A percentile compares a stretch with the other conserved stretches of the same genome.
phyloP scores from a whole-genome alignment of 192 early-diverging fungal genomes.

The Podila epigama region DNA sequence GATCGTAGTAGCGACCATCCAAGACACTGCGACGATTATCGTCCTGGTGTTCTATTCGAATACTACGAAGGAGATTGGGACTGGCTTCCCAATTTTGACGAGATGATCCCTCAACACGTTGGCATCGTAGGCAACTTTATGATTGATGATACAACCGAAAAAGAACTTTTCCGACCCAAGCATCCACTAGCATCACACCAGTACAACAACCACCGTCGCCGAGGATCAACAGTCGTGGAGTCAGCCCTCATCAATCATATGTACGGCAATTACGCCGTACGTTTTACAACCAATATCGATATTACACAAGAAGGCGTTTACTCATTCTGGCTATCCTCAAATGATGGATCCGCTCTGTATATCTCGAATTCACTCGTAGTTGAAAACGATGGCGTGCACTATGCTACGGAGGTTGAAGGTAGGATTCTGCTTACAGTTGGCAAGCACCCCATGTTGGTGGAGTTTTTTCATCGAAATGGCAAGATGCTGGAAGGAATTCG shows the following conservation, averaged over 20 bases:
- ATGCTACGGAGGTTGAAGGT: conserved; percentile 27
- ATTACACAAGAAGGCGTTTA: conserved; percentile 44
- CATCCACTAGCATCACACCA: neutral
- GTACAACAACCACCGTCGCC: neutral
- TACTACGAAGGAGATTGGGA: conserved; percentile 49
- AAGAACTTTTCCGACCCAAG: conserved; percentile 25
- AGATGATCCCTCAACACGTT: conserved; percentile 34
- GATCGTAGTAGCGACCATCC: conserved; percentile 4
- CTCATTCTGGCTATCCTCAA: conserved; percentile 38
- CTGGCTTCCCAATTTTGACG: conserved; percentile 48
- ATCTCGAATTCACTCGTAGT: conserved; percentile 41
- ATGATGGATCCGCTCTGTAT: conserved; percentile 38
- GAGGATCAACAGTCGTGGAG: conserved; percentile 6
- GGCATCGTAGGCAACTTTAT: conserved; percentile 49
- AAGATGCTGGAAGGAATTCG: conserved; percentile 48
- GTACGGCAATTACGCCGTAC: conserved; percentile 46
- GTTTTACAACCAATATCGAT: conserved; percentile 45
- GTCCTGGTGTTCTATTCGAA: conserved; percentile 40
- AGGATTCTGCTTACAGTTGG: conserved; percentile 32
- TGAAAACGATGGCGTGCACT: conserved; percentile 47
- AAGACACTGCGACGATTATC: conserved; percentile 19
- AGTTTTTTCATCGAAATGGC: conserved; percentile 43
- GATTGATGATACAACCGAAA: conserved; percentile 43
- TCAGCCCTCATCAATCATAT: too few relatives aligned
- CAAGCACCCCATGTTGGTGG: conserved; percentile 34